Base-by-base conservation (phyloP, 495 filamentous ascomycete genomes). In the Aspergillus nidulans region DNA sequence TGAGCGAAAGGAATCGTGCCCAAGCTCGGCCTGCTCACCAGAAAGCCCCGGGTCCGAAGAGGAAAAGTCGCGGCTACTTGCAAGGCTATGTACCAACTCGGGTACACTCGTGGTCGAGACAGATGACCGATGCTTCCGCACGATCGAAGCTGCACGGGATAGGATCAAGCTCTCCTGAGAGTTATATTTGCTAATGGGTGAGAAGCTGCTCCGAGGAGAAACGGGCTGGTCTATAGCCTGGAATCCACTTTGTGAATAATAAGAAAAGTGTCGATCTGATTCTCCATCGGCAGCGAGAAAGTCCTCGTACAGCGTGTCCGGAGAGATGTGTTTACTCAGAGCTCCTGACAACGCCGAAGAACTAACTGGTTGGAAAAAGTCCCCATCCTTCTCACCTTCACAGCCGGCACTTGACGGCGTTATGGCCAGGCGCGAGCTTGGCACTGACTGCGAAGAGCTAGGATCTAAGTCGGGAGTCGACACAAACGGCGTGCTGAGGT, bases 101-200 rank as follows among this genome's bases (percentile, higher is more conserved):
- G 82, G 81, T 4, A 84, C 67, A 52, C 80, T 82, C 26, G 67
- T 71, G n/a, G 77, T 71, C 0, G 82, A 85, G 21, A 77, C 73
- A 0, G 77, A 76, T 9, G 80, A 84, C 55, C 79, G 80, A 57
- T 76, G 77, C 50, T 78, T 78, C 28, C 78, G 78, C 18, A 73
- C 71, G 48, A 79, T 72, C 7, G 77, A 78, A 24, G 75, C 68
- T 10, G 70, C 68, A 49, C 77, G 67, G 13, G 76, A 80, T 52
- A 77, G 60, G 41, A 80, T 74, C 32, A 82, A 67, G 61, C 79
- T 83, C 57, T 82, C 81, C 48, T 82, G 76, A 24, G 80, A 83
- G 60, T 77, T 80, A 57, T 75, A 78, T 49, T 81, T 83, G 73
- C 80, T 84, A 43, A 81, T 78, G 6, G 74, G 79, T 4, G 80